Conservation (phyloP, 345 rosid species). For the Kandelia obovata region DNA sequence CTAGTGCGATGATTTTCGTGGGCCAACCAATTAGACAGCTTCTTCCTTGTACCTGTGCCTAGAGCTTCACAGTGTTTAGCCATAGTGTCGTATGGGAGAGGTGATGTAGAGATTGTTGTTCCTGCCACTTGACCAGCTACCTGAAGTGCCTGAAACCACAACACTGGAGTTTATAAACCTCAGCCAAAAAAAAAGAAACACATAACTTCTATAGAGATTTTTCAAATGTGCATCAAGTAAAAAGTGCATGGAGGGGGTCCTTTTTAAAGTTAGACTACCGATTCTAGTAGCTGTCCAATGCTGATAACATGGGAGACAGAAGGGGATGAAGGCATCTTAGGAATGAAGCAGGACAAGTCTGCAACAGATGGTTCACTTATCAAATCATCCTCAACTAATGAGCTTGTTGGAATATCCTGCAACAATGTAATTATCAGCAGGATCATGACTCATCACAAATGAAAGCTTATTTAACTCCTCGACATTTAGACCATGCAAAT, state of each 20-base stretch:
- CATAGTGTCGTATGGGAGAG: slow-evolving; percentile 81
- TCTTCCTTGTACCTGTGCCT: slow-evolving; percentile 71
- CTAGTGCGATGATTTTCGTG: slow-evolving; percentile 47
- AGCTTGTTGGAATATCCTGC: slow-evolving; percentile 58
- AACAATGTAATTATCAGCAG: not conserved
- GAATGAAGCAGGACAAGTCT: slow-evolving; percentile 48
- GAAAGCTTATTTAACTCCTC: not conserved
- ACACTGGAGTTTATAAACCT: not conserved
- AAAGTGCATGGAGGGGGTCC: not conserved
- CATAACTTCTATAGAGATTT: not conserved
- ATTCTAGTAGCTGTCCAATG: slow-evolving; percentile 89
- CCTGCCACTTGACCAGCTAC: slow-evolving; percentile 95
- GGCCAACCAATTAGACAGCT: slow-evolving; percentile 86
- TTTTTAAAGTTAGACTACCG: slow-evolving; percentile 42
- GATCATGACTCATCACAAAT: not conserved
- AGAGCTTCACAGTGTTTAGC: slow-evolving; percentile 82
- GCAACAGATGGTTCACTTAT: slow-evolving; percentile 69
- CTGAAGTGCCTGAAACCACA: slow-evolving; percentile 67
- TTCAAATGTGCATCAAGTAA: not conserved
- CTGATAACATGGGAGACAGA: slow-evolving; percentile 60
- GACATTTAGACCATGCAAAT: not conserved
- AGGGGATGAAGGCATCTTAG: slow-evolving; percentile 64
- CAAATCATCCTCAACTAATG: slow-evolving; percentile 61
- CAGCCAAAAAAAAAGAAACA: not conserved
- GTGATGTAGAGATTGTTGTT: slow-evolving; percentile 72